Base-by-base conservation (phyloP, 495 filamentous ascomycete genomes). In the Aspergillus heteromorphus region DNA sequence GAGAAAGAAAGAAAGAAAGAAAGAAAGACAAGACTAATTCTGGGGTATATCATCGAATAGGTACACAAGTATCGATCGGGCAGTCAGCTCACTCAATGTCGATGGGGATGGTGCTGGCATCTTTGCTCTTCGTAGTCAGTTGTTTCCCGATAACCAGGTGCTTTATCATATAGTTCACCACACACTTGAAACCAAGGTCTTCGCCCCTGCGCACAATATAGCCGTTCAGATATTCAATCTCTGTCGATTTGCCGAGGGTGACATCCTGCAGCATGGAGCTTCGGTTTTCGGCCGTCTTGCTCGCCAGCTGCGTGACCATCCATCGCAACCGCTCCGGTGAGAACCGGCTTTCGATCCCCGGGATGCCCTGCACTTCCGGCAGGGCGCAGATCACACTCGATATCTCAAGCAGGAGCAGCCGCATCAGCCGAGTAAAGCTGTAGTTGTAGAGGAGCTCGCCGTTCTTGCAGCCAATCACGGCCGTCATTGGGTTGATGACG, bases 251-350 rank as follows among this genome's bases (percentile, higher is more conserved):
- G 3, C 83, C 2, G 68, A 68, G 29, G 72, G 65, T 17, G n/a
- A 92, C 76, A 67, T 96, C 91, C 63, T 91, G 87, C 19, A 89
- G 65, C 91, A 96, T 96, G 2, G 83, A 85, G 62, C 86, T 91
- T 34, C 76, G 78, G 63, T 95, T 92, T 31, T 77, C 68, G 1
- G 69, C 73, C 1, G 87, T 92, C 56, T 75, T 78, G n/a, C 74
- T 66, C 6, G 80, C 83, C 6, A 88, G 76, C 19, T 72, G 58
- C 18, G 83, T 71, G 1, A 83, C 79, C 48, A 81, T 63, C 17
- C 73, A 73, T 51, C 83, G 80, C 30, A 87, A 66, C 20, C 81
- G 72, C 41, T 83, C 75, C 1, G 75, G 67, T 0, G 76, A 70
- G 52, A 88, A 85, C 2, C 83, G 79, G 19, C 65, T 67, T 31